Base-by-base conservation (phyloP, 805 yeast genomes). In the Jamesozyma lodderae region DNA sequence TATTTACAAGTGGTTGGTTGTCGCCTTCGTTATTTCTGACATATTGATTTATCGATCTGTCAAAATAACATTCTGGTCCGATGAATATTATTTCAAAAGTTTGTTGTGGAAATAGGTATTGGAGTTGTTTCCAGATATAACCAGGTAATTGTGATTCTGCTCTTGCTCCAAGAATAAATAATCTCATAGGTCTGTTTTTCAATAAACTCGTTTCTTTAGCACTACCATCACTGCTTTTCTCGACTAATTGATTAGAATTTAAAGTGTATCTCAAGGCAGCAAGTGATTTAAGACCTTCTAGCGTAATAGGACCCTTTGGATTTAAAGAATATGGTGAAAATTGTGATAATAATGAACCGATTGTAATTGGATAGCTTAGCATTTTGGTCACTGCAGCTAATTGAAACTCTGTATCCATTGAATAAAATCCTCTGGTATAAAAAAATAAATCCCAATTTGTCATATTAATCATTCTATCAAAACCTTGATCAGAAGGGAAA, bases 391-490 rank as follows among this genome's bases (percentile, higher is more conserved):
- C 88, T 4, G 94, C 94, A 1, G 97, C 97, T 55, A 90, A 68
- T 61, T 90, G 94, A 66, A 85, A 90, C 61, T 88, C 96, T 4
- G 95, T 83, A 62, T 92, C 95, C 97, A 92, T 90, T 4, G 96
- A 90, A 52, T 78, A 81, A 59, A 85, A 92, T 51, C 81, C 81
- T 59, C 98, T 73, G 0, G 97, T 90, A 62, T 90, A 92, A 57
- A 92, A 81, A 53, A 77, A 90, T 8, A 92, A 69, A 62, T 92
- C 97, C 98, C 98, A 92, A 59, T 74, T 79, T 35, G 78, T 68
- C 57, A 86, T 74, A 57, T 86, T 87, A 43, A 87, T 76, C 43
- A 72, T 64, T 44, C 79, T 78, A 55, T 88, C 96, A 36, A 67
- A 69, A 37, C 79, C 82, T 60, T 83, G 94, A 13, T 68, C 71